Percentiles rank a stretch among this genome's conserved stretches.
Conservation (phyloP, 1,284 basidiomycete genomes). For the Pyrrhoderma lamaoense region DNA sequence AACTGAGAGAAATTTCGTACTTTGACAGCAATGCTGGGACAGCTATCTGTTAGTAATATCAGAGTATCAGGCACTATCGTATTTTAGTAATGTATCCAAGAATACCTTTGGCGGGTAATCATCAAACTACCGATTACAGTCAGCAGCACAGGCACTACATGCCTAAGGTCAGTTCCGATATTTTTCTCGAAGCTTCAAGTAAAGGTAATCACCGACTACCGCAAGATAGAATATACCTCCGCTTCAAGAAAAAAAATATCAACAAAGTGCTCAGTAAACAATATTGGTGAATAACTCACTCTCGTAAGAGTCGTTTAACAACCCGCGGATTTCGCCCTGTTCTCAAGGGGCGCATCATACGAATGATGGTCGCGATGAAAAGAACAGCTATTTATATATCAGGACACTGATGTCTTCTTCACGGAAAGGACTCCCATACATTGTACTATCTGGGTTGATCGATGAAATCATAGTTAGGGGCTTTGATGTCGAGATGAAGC, state of each 20-base stretch:
- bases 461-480: not conserved
- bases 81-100: slow-evolving; percentile 2
- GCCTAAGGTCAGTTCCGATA: slow-evolving; percentile 7
- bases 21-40: slow-evolving; percentile 24
- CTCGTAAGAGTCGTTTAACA: slow-evolving; percentile 22
- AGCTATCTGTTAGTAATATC: slow-evolving; percentile 17
- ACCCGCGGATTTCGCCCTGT: slow-evolving; percentile 6
- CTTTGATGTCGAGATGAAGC: not conserved
- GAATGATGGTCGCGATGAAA: slow-evolving; percentile 12
- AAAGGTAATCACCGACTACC: slow-evolving; percentile 22
- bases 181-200: slow-evolving; percentile 15
- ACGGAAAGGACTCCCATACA: not conserved
- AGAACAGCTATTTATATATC: slow-evolving; percentile 6
- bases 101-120: not conserved
- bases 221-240: slow-evolving; percentile 24
- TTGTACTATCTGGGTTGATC: not conserved
- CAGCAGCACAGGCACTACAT: not conserved
- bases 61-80: not conserved
- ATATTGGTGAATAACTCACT: slow-evolving; percentile 20
- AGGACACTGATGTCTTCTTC: not conserved
- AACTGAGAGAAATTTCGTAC: slow-evolving; percentile 13
- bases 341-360: slow-evolving; percentile 4
- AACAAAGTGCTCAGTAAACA: not conserved
- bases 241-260: slow-evolving; percentile 13
- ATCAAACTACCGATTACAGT: not conserved